These are phyloP conservation scores for Bretziella fagacearum DNA, from an alignment of 2,329 filamentous ascomycete genomes.

Conservation along the genomic window DNA sequence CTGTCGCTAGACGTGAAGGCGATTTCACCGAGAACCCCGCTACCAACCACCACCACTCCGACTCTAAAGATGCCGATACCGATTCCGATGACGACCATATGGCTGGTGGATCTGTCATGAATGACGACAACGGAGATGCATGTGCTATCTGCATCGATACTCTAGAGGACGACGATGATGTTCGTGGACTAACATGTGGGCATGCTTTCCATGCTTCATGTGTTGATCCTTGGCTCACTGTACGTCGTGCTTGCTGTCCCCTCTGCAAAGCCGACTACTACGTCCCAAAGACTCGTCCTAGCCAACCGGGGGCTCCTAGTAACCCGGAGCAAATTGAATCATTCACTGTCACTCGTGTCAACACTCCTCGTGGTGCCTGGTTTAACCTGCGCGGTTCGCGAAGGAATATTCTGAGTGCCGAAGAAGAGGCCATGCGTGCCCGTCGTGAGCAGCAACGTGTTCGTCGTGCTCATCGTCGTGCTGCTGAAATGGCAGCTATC, in stretches of 20 bases:
- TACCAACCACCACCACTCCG: background rate
- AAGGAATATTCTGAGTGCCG: slow-evolving; percentile 21
- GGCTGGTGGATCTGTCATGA: slow-evolving; percentile 63
- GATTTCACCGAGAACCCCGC: background rate
- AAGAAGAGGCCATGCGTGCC: slow-evolving; percentile 8
- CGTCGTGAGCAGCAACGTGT: slow-evolving; percentile 10
- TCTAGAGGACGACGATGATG: slow-evolving; percentile 87
- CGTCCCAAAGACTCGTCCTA: slow-evolving; percentile 68
- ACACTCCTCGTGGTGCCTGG: slow-evolving; percentile 29
- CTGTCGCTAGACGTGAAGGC: slow-evolving; percentile 6
- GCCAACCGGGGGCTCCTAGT: slow-evolving; percentile 20
- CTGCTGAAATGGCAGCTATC: slow-evolving; percentile 4
- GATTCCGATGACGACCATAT: slow-evolving; percentile 57
- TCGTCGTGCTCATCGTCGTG: slow-evolving; percentile 10
- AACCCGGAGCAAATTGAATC: slow-evolving; percentile 19
- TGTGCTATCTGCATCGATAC: slow-evolving; percentile 94
- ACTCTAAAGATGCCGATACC: slow-evolving; percentile 19
- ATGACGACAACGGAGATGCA: slow-evolving; percentile 70
- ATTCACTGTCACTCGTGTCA: slow-evolving; percentile 28
- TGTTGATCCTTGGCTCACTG: slow-evolving; percentile 91
- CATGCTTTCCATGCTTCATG: slow-evolving; percentile 95
- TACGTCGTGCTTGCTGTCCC: slow-evolving; percentile 83
- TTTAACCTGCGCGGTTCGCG: slow-evolving; percentile 21
- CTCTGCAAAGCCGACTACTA: slow-evolving; percentile 98
- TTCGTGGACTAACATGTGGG: slow-evolving; percentile 86